A percentile compares a stretch with the other conserved stretches of the same genome.
phyloP scores from a whole-genome alignment of 371 early-diverging fungal genomes.

The Mucor saturninus region DNA sequence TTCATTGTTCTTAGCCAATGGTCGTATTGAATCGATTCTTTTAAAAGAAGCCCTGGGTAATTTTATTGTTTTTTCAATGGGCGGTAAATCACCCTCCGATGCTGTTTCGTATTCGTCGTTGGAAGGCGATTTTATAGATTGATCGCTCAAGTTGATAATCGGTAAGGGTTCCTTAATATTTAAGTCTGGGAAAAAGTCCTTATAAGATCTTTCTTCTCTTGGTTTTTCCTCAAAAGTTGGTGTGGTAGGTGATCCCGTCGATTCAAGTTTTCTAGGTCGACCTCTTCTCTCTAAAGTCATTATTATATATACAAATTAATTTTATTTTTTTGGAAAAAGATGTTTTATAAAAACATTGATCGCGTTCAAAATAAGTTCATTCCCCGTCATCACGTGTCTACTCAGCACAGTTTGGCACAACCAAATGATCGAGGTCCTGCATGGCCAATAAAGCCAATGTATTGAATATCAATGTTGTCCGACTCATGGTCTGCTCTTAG shows the following conservation, averaged over 20 bases:
- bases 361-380: constrained; percentile 1
- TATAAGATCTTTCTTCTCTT: constrained; percentile 83
- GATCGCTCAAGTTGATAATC: constrained; percentile 32
- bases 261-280: constrained; percentile 19
- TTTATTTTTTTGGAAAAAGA: neutral
- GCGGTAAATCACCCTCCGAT: constrained; percentile 5
- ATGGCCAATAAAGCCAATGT: constrained; percentile 26
- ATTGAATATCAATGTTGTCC: constrained; percentile 31
- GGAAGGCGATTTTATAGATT: constrained; percentile 2
- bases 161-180: constrained; percentile 57
- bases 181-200: constrained; percentile 84
- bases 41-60: constrained; percentile 16
- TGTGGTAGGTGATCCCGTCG: neutral
- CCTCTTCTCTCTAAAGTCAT: constrained; percentile 15
- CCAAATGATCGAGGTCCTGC: constrained; percentile 27
- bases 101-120: constrained; percentile 19
- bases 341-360: neutral
- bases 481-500: constrained; percentile 15
- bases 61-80: constrained; percentile 1
- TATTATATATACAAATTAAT: too few species aligned
- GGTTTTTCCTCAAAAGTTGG: constrained; percentile 45
- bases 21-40: neutral
- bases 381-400: neutral
- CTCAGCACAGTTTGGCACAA: constrained; percentile 15
- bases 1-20: neutral